A percentile compares a stretch with the other conserved stretches of the same genome.
phyloP scores from a whole-genome alignment of 805 yeast species.

The Kodamaea kakaduensis region DNA sequence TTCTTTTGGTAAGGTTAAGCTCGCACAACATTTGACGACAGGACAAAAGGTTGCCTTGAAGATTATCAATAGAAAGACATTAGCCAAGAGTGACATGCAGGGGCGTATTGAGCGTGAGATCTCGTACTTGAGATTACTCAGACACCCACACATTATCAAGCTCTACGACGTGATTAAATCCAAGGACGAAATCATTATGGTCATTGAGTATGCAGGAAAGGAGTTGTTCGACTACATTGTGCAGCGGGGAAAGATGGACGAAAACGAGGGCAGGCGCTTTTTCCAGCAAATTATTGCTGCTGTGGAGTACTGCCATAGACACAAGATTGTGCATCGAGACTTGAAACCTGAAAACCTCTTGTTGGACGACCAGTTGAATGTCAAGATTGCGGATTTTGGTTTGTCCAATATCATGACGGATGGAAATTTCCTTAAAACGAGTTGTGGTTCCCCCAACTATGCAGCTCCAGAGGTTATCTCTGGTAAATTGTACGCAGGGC shows the following conservation, averaged over 20 bases:
- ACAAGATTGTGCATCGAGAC: slow-evolving; percentile 53
- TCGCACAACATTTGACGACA: slow-evolving; percentile 27
- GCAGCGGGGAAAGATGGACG: slow-evolving; percentile 28
- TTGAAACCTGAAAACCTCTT: slow-evolving; percentile 74
- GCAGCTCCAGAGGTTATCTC: slow-evolving; percentile 31
- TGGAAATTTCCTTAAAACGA: slow-evolving; percentile 28
- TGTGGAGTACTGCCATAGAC: slow-evolving; percentile 29
- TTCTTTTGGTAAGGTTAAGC: slow-evolving; percentile 30
- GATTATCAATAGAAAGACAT: slow-evolving; percentile 27
- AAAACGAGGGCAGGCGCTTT: slow-evolving; percentile 27
- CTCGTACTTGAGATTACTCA: slow-evolving; percentile 25
- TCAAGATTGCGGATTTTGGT: slow-evolving; percentile 29
- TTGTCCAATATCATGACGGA: slow-evolving; percentile 31
- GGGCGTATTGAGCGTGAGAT: slow-evolving; percentile 28
- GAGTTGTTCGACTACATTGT: slow-evolving; percentile 29
- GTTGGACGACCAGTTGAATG: slow-evolving; percentile 28
- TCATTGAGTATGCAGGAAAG: slow-evolving; percentile 28
- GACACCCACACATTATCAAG: slow-evolving; percentile 31
- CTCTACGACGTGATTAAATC: slow-evolving; percentile 29
- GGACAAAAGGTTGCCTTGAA: slow-evolving; percentile 29
- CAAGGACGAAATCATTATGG: slow-evolving; percentile 30
- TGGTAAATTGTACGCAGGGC: slow-evolving; percentile 30
- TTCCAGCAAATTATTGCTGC: slow-evolving; percentile 31
- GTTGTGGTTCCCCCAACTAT: slow-evolving; percentile 30
- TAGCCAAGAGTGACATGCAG: slow-evolving; percentile 31